phyloP scores from a whole-genome alignment of 2,329 filamentous ascomycete genomes.

The Microthyrium microscopicum region DNA sequence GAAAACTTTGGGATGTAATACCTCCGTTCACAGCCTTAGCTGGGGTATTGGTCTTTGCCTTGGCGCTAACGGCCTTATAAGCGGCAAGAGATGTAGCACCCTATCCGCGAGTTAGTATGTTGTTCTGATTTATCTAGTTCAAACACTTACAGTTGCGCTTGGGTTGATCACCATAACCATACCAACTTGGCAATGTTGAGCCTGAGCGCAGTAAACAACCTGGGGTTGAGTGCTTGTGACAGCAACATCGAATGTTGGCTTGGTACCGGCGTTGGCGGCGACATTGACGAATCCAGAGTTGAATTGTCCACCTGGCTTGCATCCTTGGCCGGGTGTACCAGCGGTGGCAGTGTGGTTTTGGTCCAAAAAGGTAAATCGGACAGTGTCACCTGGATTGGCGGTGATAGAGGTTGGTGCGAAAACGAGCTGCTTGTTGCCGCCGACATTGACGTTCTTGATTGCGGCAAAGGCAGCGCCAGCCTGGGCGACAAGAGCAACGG shows the following conservation, averaged over 20 bases:
- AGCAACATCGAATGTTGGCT: constrained; percentile 16
- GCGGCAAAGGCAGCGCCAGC: constrained; percentile 16
- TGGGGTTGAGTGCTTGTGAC: constrained; percentile 20
- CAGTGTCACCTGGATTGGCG: constrained; percentile 20
- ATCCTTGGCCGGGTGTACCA: constrained; percentile 18
- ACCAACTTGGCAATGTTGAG: constrained; percentile 20
- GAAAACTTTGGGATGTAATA: not conserved
- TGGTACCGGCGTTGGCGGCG: constrained; percentile 11
- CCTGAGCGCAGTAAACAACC: constrained; percentile 25
- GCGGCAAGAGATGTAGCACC: constrained; percentile 6
- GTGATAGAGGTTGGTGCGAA: constrained; percentile 20
- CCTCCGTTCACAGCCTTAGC: constrained; percentile 3
- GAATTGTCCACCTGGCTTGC: constrained; percentile 19
- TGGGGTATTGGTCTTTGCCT: constrained; percentile 3
- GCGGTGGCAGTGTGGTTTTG: constrained; percentile 24
- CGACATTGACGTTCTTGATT: constrained; percentile 18
- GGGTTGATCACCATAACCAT: constrained; percentile 25
- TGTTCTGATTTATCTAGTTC: not conserved
- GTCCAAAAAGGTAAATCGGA: constrained; percentile 23
- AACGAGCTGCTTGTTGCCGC: constrained; percentile 12
- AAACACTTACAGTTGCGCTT: constrained; percentile 14
- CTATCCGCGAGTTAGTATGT: not conserved
- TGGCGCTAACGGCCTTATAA: constrained; percentile 6
- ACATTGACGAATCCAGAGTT: constrained; percentile 21
- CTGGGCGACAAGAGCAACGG: constrained; percentile 17